A percentile compares a stretch with the other conserved stretches of the same genome.
Evolutionary conservation across 164 flowering plant genomes (phyloP).

Genomic region (Macadamia tetraphylla): DNA sequence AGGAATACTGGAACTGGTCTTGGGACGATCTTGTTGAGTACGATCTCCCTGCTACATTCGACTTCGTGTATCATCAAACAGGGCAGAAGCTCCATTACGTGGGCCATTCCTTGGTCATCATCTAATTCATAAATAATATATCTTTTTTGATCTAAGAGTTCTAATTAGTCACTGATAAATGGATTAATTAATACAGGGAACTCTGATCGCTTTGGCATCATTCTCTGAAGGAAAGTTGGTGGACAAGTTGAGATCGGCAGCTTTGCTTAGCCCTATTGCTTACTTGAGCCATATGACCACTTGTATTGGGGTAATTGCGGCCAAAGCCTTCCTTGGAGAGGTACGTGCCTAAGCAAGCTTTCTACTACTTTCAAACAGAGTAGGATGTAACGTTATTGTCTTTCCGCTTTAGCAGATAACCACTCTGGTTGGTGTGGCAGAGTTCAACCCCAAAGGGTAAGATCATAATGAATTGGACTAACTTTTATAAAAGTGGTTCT

Average conservation of each 20-base stretch:
- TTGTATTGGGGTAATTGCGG: conserved; percentile 50
- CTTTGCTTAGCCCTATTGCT: conserved; percentile 74
- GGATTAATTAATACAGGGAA: conserved; percentile 9
- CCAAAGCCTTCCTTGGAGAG: conserved; percentile 65
- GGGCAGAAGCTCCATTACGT: conserved; percentile 53
- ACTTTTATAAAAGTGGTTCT: too few species aligned
- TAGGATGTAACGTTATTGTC: neutral
- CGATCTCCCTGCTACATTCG: conserved; percentile 46
- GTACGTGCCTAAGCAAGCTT: conserved; percentile 46
- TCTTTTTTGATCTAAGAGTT: too few species aligned
- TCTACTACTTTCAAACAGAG: neutral
- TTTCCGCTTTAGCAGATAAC: conserved; percentile 29
- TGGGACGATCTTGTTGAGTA: conserved; percentile 55
- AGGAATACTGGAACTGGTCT: conserved; percentile 69
- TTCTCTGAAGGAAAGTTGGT: conserved; percentile 57
- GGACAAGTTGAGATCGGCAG: conserved; percentile 68
- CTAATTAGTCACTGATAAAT: conserved; percentile 17
- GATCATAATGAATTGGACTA: neutral
- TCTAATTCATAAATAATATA: too few species aligned
- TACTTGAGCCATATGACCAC: conserved; percentile 84
- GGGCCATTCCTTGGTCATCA: conserved; percentile 53
- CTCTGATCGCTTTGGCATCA: conserved; percentile 72
- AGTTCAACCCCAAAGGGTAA: conserved; percentile 79
- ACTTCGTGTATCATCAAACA: conserved; percentile 34
- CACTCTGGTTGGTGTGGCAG: conserved; percentile 43